A percentile compares a stretch with the other conserved stretches of the same genome.
Conservation (phyloP, 306 rosid genomes). For the Elaeagnus macrophylla region DNA sequence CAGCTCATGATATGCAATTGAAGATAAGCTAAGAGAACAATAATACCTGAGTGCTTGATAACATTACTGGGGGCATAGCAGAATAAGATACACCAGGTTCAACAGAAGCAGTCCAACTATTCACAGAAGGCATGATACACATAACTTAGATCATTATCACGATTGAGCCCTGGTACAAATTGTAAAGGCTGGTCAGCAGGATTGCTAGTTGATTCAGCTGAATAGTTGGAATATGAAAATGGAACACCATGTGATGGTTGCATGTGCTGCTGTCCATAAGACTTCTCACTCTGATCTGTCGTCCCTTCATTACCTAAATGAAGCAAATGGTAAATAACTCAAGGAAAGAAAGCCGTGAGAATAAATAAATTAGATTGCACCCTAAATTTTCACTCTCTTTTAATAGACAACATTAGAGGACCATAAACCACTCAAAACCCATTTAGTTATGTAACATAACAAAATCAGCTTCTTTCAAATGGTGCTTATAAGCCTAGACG, state of each 20-base stretch:
- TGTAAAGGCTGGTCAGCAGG: slow-evolving; percentile 92
- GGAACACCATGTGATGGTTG: slow-evolving; percentile 41
- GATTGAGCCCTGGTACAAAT: slow-evolving; percentile 68
- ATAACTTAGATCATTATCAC: slow-evolving; percentile 45
- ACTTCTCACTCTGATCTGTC: slow-evolving; percentile 45
- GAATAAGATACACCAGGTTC: slow-evolving; percentile 62
- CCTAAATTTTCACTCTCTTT: not conserved
- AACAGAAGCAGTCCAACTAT: slow-evolving; percentile 54
- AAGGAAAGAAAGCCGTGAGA: slow-evolving; percentile 1
- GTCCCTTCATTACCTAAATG: slow-evolving; percentile 55
- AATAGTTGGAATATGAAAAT: slow-evolving; percentile 37
- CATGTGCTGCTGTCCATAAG: slow-evolving; percentile 35
- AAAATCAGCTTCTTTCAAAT: too few species aligned
- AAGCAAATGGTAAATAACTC: slow-evolving; percentile 27
- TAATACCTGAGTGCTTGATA: slow-evolving; percentile 80
- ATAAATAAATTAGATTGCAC: not conserved
- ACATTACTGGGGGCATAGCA: slow-evolving; percentile 41
- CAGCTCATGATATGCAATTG: slow-evolving; percentile 11
- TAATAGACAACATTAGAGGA: slow-evolving; percentile 1
- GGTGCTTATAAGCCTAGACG: too few species aligned
- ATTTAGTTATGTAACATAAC: too few species aligned
- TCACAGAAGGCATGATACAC: slow-evolving; percentile 49
- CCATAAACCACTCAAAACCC: not conserved
- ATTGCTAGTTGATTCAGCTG: slow-evolving; percentile 40
- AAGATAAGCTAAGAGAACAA: slow-evolving; percentile 20